Evolutionary conservation across 2,329 filamentous ascomycete species (phyloP).

Genomic region (Paramyrothecium roridum): DNA sequence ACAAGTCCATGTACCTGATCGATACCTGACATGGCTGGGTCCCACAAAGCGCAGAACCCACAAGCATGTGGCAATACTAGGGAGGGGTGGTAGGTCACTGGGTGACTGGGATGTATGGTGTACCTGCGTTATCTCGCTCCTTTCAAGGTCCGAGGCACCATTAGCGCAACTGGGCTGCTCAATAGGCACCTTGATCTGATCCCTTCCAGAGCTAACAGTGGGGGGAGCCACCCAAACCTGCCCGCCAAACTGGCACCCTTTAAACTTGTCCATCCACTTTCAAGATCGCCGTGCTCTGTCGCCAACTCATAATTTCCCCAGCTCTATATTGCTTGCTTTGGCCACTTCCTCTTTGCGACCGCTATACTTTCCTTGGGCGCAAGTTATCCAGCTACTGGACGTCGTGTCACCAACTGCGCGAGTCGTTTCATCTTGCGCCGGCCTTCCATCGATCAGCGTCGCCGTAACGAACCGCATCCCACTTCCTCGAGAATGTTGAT

Average conservation of each 20-base stretch:
- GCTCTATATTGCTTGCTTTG: background rate
- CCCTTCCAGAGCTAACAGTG: background rate
- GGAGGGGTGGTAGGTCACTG: too few species aligned
- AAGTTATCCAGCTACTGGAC: too few species aligned
- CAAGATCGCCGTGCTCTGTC: background rate
- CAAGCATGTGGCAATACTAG: too few species aligned
- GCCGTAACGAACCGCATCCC: background rate
- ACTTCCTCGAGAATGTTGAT: conserved; percentile 23
- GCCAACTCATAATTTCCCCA: background rate
- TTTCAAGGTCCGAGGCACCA: too few species aligned
- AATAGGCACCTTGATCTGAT: background rate
- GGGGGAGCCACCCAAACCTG: background rate
- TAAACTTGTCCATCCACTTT: background rate
- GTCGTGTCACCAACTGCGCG: too few species aligned
- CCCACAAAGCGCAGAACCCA: too few species aligned
- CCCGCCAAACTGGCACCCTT: background rate
- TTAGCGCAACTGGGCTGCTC: background rate
- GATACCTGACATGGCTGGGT: too few species aligned
- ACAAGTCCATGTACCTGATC: background rate
- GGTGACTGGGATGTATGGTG: too few species aligned
- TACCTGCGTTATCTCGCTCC: too few species aligned
- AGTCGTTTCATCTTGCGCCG: background rate
- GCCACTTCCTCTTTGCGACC: background rate
- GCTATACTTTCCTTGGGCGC: background rate
- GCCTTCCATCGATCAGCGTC: background rate